Evolutionary conservation across 2,329 filamentous ascomycete species (phyloP).

Genomic region (Cordyceps cicadae): DNA sequence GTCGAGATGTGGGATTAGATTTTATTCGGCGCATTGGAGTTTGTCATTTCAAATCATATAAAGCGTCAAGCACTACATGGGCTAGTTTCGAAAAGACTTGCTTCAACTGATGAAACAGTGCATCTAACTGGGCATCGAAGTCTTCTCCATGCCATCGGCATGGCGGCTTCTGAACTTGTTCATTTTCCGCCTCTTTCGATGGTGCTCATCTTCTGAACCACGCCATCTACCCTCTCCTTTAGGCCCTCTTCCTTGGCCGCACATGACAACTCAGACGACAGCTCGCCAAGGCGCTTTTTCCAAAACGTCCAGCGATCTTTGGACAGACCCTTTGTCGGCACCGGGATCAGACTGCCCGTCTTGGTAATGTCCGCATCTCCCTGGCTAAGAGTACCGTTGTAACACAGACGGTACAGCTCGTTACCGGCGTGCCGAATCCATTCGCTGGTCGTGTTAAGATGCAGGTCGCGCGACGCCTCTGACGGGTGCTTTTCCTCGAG

Average conservation of each 20-base stretch:
- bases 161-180: not conserved
- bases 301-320: conserved; percentile 25
- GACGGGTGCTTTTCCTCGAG: conserved; percentile 21
- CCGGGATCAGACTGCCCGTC: conserved; percentile 15
- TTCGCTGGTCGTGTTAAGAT: conserved; percentile 16
- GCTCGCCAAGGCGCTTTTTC: conserved; percentile 19
- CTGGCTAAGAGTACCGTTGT: conserved; percentile 15
- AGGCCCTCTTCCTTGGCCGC: conserved; percentile 13
- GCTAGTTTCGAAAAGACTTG: not conserved
- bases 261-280: conserved; percentile 14
- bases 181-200: conserved; percentile 14
- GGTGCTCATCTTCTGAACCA: conserved; percentile 17
- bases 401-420: conserved; percentile 16
- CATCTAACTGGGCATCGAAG: not conserved
- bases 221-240: conserved; percentile 17
- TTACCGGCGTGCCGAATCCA: conserved; percentile 25
- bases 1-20: not conserved
- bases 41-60: conserved; percentile 11
- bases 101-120: not conserved
- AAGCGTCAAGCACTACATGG: not conserved
- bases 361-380: conserved; percentile 16
- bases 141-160: not conserved
- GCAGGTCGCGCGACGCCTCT: conserved; percentile 2
- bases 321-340: conserved; percentile 16
- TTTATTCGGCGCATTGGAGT: conserved; percentile 17